Conservation (phyloP, 2,329 filamentous ascomycete genomes). For the Microdochium bolleyi region DNA sequence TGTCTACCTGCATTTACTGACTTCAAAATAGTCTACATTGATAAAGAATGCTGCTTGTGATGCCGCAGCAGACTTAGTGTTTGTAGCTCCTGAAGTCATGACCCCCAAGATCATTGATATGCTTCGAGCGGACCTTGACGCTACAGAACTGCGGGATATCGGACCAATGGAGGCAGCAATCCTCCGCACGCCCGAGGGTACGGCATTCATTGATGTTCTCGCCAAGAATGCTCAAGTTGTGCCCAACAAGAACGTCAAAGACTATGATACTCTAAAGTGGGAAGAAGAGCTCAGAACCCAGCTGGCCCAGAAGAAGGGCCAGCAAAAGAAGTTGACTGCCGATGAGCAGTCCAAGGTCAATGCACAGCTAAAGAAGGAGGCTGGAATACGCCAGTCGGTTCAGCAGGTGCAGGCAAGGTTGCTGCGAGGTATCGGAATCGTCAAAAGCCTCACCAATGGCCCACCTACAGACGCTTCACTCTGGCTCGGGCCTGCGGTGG, state of each 20-base stretch:
- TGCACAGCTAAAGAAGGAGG: slow-evolving; percentile 81
- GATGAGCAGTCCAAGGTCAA: slow-evolving; percentile 90
- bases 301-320: slow-evolving; percentile 86
- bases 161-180: slow-evolving; percentile 89
- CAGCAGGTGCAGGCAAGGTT: slow-evolving; percentile 62
- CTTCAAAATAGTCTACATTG: slow-evolving; percentile 18
- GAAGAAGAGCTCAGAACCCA: slow-evolving; percentile 85
- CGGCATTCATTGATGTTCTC: slow-evolving; percentile 82
- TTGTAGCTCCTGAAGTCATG: slow-evolving; percentile 80
- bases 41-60: slow-evolving; percentile 69
- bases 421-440: slow-evolving; percentile 76
- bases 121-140: slow-evolving; percentile 66
- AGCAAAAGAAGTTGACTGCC: slow-evolving; percentile 80
- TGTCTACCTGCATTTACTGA: not conserved
- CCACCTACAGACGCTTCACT: slow-evolving; percentile 81
- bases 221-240: slow-evolving; percentile 67
- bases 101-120: slow-evolving; percentile 68
- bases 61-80: slow-evolving; percentile 84
- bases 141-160: slow-evolving; percentile 59
- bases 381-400: slow-evolving; percentile 68
- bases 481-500: slow-evolving; percentile 82
- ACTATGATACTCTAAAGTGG: slow-evolving; percentile 96
- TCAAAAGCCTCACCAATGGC: slow-evolving; percentile 72
- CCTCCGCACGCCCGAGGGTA: slow-evolving; percentile 82
- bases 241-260: slow-evolving; percentile 84